Conservation (phyloP, 2,329 filamentous ascomycete genomes). For the Aspergillus aculeatus region DNA sequence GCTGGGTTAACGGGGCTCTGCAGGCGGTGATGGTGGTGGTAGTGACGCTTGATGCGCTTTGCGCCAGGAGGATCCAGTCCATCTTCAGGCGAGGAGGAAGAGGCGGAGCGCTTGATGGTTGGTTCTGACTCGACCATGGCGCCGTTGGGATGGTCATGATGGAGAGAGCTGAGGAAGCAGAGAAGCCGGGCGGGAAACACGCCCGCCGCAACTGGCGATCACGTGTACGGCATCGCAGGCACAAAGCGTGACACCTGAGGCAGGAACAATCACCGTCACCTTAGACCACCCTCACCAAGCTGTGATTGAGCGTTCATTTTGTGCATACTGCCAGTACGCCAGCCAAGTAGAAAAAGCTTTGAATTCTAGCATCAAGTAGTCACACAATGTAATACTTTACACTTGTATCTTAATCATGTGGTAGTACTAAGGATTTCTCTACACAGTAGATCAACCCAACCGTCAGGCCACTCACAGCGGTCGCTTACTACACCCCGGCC, state of each 20-base stretch:
- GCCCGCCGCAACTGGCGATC: constrained; percentile 15
- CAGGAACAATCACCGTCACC: not conserved
- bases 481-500: constrained; percentile 38
- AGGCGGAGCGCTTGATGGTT: constrained; percentile 33
- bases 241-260: constrained; percentile 15
- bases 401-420: no score
- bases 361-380: no score
- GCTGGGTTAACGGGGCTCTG: constrained; percentile 32
- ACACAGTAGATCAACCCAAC: constrained; percentile 21
- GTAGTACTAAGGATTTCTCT: no score
- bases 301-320: no score
- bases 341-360: no score
- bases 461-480: constrained; percentile 35
- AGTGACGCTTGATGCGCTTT: constrained; percentile 40
- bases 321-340: no score
- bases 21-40: constrained; percentile 45
- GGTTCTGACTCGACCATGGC: constrained; percentile 33
- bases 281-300: no score
- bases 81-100: constrained; percentile 21
- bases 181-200: constrained; percentile 18
- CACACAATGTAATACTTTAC: no score
- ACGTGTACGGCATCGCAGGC: constrained; percentile 22
- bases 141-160: constrained; percentile 13
- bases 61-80: constrained; percentile 17
- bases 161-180: constrained; percentile 8